These are phyloP conservation scores for Vickermania spadyakhi DNA, from an alignment of 208 protist genomes.

Conservation along the genomic window DNA sequence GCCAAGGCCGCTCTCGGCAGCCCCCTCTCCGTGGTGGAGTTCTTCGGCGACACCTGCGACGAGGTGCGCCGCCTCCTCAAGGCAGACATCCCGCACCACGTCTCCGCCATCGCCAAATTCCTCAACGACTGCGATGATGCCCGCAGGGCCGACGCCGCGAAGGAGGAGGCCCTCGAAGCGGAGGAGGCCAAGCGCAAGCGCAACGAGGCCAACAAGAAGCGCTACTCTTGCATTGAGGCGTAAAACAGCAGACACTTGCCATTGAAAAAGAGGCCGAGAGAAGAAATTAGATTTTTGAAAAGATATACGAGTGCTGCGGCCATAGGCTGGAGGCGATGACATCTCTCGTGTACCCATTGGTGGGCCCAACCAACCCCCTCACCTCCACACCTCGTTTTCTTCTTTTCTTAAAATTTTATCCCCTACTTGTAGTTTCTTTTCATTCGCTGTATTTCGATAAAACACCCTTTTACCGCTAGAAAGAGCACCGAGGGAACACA, in stretches of 20 bases:
- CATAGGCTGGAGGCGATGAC: too few relatives aligned
- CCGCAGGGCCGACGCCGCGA: slow-evolving; percentile 13
- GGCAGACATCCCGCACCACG: slow-evolving; percentile 19
- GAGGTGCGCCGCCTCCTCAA: slow-evolving; percentile 53
- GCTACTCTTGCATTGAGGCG: slow-evolving; percentile 6
- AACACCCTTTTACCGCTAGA: too few relatives aligned
- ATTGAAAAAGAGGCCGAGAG: too few relatives aligned
- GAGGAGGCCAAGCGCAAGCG: slow-evolving; percentile 25
- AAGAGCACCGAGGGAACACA: too few relatives aligned
- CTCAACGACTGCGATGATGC: slow-evolving; percentile 23
- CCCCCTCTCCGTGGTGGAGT: slow-evolving; percentile 20
- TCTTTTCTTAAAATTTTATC: too few relatives aligned
- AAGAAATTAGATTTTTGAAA: too few relatives aligned
- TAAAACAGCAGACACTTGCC: slow-evolving; percentile 2
- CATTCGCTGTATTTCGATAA: too few relatives aligned
- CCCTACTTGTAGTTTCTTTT: too few relatives aligned
- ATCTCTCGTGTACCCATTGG: too few relatives aligned
- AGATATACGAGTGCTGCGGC: too few relatives aligned
- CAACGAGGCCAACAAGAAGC: slow-evolving; percentile 12
- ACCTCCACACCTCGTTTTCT: too few relatives aligned
- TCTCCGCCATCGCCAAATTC: slow-evolving; percentile 32
- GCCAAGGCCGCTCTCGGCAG: slow-evolving; percentile 19
- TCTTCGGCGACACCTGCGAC: slow-evolving; percentile 58
- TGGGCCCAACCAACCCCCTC: too few relatives aligned
- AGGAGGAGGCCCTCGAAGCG: slow-evolving; percentile 8